Base-by-base conservation (phyloP, 768 basidiomycete species). In the Boletus eberwhitei region DNA sequence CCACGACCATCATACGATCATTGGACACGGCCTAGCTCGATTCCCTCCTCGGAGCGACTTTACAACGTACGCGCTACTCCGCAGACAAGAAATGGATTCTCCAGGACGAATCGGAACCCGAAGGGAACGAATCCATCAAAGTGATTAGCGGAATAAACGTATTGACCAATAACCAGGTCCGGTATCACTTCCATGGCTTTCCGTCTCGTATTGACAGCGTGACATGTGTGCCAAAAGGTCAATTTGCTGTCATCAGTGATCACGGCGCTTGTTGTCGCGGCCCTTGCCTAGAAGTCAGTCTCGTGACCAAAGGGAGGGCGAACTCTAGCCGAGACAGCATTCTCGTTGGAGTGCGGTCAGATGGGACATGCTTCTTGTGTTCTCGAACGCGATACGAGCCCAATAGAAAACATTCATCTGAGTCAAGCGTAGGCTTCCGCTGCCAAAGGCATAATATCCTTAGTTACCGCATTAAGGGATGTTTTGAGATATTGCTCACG, bases 131-230 rank as follows among this genome's bases (percentile, higher is more conserved):
- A 53, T 75, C 81, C 12, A 71, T 88, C 52, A 82, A 80, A 60
- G 73, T 82, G 46, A 76, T 84, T 40, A 78, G 78, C 37, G 93
- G 94, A 1, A 57, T 79, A 54, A 76, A 90, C 54, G 44, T 93
- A 16, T 75, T 96, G 53, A 84, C 82, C n/a, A 96, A 96, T 63
- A 93, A 90, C 60, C 88, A 92, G 74, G 91, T 87, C 65, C 62
- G 74, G 26, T 8, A 26, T 37, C 43, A n/a, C 39, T 8, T 24
- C 45, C 11, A n/a, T 36, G 1, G 11, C 1, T 21, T 32, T 39
- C 24, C 8, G 21, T 45, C 34, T 41, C 12, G 19, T 32, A 2
- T 40, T 66, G 53, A 65, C 35, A 4, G 17, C 31, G 8, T 19
- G n/a, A 29, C 29, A 12, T 45, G 24, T 42, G 42, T 12, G 5